Percentiles rank a stretch among this genome's conserved stretches.
Evolutionary conservation across 2,329 filamentous ascomycete genomes (phyloP).

Genomic region (Diaporthe citri): DNA sequence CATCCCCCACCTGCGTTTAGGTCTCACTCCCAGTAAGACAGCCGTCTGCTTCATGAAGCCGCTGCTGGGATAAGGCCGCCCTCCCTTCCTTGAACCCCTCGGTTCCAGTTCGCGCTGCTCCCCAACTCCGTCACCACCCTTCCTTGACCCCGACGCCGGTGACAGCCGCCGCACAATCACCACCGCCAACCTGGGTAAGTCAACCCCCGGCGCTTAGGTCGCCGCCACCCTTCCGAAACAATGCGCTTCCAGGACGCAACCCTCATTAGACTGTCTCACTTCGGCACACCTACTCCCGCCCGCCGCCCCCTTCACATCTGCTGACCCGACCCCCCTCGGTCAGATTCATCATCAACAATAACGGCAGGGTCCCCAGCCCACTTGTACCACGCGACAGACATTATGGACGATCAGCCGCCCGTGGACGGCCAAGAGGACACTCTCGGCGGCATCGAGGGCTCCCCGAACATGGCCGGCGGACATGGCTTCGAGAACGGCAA

Average conservation of each 20-base stretch:
- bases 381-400: conserved; percentile 64
- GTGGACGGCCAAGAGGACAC: conserved; percentile 61
- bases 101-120: neutral
- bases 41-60: conserved; percentile 38
- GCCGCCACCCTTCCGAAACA: conserved; percentile 28
- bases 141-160: neutral
- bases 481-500: conserved; percentile 49
- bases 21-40: neutral
- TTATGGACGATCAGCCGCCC: conserved; percentile 61
- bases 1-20: neutral
- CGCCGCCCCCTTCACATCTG: conserved; percentile 51
- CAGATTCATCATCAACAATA: conserved; percentile 63
- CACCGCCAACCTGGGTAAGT: conserved; percentile 37
- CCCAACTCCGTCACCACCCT: conserved; percentile 5
- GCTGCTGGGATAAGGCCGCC: conserved; percentile 38
- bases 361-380: conserved; percentile 64
- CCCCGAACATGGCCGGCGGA: conserved; percentile 54
- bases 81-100: conserved; percentile 26
- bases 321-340: conserved; percentile 24
- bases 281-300: conserved; percentile 32
- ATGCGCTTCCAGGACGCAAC: conserved; percentile 29
- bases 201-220: conserved; percentile 5
- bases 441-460: conserved; percentile 62
- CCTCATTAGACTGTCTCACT: conserved; percentile 31
- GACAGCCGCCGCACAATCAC: conserved; percentile 6